Base-by-base conservation (phyloP, 208 protist species). In the Vickermania ingenoplastis region DNA sequence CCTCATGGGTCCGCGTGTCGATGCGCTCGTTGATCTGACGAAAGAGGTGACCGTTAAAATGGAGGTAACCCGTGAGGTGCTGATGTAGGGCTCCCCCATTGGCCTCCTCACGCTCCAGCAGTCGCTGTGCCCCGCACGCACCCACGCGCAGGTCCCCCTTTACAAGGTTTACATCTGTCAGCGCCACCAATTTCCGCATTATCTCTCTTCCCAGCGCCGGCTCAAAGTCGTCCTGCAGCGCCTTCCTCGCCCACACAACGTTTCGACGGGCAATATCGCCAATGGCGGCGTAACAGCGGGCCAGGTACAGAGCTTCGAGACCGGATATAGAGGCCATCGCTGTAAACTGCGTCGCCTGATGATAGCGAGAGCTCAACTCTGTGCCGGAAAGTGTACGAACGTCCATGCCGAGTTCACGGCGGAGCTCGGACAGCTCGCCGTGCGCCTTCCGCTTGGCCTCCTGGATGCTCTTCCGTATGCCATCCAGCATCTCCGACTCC, bases 361-460 rank as follows among this genome's bases (percentile, higher is more conserved):
- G 86, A 71, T 90, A 94, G 51, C 71, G 63, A n/a, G 59, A 52
- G 45, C 68, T 58, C 74, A 94, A 63, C 51, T 91, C 80, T 0
- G 51, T 65, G 2, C 89, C 79, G n/a, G 63, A 66, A 31, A 91
- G 74, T 5, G 69, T 67, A 3, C 83, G 77, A n/a, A 83, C 64
- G 57, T 88, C 78, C 67, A 94, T 75, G 23, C 83, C 83, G 29
- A 91, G 69, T 61, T 84, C 69, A 59, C 64, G 67, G 51, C 79
- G 72, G 36, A 91, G 72, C 30, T 76, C 77, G 48, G 79, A 72
- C 31, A 94, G 59, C 57, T 94, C 83, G 22, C 76, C 59, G 64
- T 83, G 68, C 3, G 81, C 77, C 71, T 94, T 86, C 49, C 81
- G 71, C 63, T 94, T 91, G n/a, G 82, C 75, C 41, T 90, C 71